phyloP scores from a whole-genome alignment of 805 yeast species.

The Jamesozyma rosinii region DNA sequence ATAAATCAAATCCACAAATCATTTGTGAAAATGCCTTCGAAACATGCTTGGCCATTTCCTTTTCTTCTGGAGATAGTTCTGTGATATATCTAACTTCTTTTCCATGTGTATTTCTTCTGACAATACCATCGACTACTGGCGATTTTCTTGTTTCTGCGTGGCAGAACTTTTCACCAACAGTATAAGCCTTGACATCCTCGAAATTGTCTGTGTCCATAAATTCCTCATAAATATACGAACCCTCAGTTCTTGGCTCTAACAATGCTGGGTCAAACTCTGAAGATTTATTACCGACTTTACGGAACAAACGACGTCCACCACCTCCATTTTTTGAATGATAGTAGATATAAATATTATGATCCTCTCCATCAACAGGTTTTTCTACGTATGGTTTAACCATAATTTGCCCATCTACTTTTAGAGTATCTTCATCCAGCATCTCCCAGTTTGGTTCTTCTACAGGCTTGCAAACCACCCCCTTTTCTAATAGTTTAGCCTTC shows the following conservation, averaged over 20 bases:
- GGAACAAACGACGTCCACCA: conserved; percentile 88
- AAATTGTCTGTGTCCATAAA: conserved; percentile 97
- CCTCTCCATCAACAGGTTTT: conserved; percentile 98
- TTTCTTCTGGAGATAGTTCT: conserved; percentile 64
- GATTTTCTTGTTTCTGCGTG: conserved; percentile 98
- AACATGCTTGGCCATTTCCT: conserved; percentile 69
- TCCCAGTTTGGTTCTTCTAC: conserved; percentile 67
- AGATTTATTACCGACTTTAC: conserved; percentile 94
- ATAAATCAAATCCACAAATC: conserved; percentile 91
- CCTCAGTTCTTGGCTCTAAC: conserved; percentile 68
- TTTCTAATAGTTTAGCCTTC: conserved; percentile 44
- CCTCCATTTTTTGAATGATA: conserved; percentile 87
- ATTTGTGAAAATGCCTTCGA: conserved; percentile 76
- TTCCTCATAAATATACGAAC: conserved; percentile 84
- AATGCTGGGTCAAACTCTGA: conserved; percentile 88
- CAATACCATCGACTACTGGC: conserved; percentile 99
- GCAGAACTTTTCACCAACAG: conserved; percentile 84
- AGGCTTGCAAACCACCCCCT: conserved; percentile 43
- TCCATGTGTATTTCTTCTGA: conserved; percentile 92
- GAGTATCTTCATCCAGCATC: conserved; percentile 82
- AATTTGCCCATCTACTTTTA: conserved; percentile 60
- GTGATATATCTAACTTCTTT: conserved; percentile 91
- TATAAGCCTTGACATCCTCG: conserved; percentile 97
- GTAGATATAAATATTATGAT: conserved; percentile 90
- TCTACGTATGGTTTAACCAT: conserved; percentile 91